phyloP scores from a whole-genome alignment of 1,284 basidiomycete genomes.

The Puccinia hordei region DNA sequence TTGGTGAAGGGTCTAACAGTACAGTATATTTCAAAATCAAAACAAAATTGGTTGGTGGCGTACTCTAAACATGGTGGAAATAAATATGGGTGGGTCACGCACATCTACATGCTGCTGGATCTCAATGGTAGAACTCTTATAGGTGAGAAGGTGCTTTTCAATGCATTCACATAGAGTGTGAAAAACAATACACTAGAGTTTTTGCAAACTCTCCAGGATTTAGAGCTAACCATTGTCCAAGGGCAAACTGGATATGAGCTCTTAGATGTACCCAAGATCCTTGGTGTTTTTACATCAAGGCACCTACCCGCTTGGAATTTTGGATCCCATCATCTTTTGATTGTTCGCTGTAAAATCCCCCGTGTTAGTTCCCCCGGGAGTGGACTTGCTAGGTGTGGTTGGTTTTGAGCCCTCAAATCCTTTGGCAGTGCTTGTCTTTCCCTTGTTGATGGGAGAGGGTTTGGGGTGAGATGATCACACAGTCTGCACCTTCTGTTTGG shows the following conservation, averaged over 20 bases:
- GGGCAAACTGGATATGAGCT: neutral
- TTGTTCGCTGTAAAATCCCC: neutral
- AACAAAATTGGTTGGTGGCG: neutral
- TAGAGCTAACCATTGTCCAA: neutral
- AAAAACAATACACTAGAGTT: no score
- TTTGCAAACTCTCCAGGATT: no score
- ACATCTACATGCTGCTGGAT: neutral
- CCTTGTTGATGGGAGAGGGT: no score
- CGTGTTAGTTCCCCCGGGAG: neutral
- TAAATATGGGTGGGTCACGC: neutral
- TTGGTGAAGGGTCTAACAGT: neutral
- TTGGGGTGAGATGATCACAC: no score
- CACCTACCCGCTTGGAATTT: slow-evolving; percentile 7
- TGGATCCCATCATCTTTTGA: neutral
- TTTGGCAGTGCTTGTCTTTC: no score
- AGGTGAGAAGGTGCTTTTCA: neutral
- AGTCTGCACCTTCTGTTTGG: no score
- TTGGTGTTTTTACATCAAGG: neutral
- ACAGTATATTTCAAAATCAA: no score
- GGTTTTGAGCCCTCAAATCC: no score
- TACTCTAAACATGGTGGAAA: neutral
- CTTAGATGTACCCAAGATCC: no score
- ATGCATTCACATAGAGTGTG: no score
- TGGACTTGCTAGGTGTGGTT: no score
- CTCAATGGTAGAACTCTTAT: neutral